Evolutionary conservation across 192 early-diverging fungal genomes (phyloP).

Genomic region (Backusella macrospora): DNA sequence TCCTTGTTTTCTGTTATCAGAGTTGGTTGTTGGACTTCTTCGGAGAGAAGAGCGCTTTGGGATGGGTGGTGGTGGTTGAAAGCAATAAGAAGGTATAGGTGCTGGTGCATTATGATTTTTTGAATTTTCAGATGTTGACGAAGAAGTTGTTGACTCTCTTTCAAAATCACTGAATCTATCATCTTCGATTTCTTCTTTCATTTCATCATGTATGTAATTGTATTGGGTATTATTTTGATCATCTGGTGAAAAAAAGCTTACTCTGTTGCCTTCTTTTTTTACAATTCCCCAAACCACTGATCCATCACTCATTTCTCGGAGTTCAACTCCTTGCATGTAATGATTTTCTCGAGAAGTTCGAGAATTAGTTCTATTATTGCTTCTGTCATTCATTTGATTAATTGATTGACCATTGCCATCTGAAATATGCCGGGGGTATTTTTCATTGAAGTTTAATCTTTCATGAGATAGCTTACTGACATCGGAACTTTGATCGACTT

Average conservation of each 20-base stretch:
- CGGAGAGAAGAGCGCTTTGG: slow-evolving; percentile 31
- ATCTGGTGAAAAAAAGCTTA: slow-evolving; percentile 25
- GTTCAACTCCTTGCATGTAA: slow-evolving; percentile 36
- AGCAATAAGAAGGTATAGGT: slow-evolving; percentile 3
- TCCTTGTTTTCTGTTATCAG: not conserved
- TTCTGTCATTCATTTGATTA: not conserved
- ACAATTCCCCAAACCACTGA: slow-evolving; percentile 39
- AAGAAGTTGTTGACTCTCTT: not conserved
- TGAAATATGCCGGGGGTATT: not conserved
- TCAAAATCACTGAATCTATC: not conserved
- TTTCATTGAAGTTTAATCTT: too few species aligned
- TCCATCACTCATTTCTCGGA: slow-evolving; percentile 45
- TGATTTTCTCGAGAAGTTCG: slow-evolving; percentile 5
- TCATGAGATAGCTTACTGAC: not conserved
- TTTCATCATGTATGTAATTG: slow-evolving; percentile 23
- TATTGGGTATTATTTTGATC: slow-evolving; percentile 16
- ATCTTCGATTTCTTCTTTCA: not conserved
- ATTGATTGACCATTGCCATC: not conserved
- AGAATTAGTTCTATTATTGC: not conserved
- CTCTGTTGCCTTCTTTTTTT: slow-evolving; percentile 30
- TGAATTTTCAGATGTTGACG: not conserved
- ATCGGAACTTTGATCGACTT: not conserved
- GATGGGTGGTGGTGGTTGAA: slow-evolving; percentile 28
- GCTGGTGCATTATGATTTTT: not conserved
- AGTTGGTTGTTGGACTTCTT: not conserved